Conservation (phyloP, 2,329 filamentous ascomycete genomes). For the Colletotrichum acutatum region DNA sequence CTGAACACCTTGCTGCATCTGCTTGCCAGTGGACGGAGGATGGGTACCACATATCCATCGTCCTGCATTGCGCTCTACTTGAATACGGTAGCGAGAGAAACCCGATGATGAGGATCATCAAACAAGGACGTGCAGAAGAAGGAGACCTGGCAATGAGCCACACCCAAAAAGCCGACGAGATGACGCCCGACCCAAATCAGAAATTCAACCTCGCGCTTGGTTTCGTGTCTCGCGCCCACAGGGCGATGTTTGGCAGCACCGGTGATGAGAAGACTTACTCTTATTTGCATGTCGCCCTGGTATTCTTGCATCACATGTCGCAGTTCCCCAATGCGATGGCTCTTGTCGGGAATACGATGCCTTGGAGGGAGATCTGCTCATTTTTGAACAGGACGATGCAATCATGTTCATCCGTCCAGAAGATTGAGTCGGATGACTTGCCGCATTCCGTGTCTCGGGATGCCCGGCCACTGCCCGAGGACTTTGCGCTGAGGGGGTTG, state of each 20-base stretch:
- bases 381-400: slow-evolving; percentile 32
- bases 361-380: slow-evolving; percentile 62
- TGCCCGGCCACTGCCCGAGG: too few species aligned
- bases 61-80: slow-evolving; percentile 63
- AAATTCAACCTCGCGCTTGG: slow-evolving; percentile 43
- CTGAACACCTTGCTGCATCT: slow-evolving; percentile 60
- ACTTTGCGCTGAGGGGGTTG: too few species aligned
- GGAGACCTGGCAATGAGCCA: not conserved
- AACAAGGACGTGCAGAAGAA: not conserved
- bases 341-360: slow-evolving; percentile 55
- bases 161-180: not conserved
- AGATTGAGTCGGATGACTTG: too few species aligned
- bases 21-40: slow-evolving; percentile 61
- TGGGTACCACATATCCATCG: slow-evolving; percentile 67
- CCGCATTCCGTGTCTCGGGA: too few species aligned
- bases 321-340: slow-evolving; percentile 53
- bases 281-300: slow-evolving; percentile 70
- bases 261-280: slow-evolving; percentile 70
- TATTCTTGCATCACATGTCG: slow-evolving; percentile 64
- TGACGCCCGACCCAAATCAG: not conserved
- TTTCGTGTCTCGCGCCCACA: slow-evolving; percentile 57
- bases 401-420: too few species aligned
- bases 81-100: slow-evolving; percentile 56
- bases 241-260: slow-evolving; percentile 60
- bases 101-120: not conserved